Evolutionary conservation across 768 basidiomycete species (phyloP).

Genomic region (Tulasnella sp.): DNA sequence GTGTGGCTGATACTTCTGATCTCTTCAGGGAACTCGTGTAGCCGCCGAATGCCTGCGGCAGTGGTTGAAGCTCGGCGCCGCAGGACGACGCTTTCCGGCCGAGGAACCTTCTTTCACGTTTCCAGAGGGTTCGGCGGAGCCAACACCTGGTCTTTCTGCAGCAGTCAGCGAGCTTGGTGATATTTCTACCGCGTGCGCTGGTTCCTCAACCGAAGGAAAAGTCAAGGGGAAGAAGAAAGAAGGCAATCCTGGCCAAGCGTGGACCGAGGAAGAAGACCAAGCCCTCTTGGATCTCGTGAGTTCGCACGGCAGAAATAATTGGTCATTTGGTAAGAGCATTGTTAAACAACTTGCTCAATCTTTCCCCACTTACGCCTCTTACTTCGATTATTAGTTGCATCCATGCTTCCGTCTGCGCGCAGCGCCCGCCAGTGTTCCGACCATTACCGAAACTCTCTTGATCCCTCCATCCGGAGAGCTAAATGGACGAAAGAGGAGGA

Average conservation of each 20-base stretch:
- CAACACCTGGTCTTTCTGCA: not conserved
- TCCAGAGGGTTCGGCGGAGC: not conserved
- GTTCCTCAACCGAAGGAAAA: not conserved
- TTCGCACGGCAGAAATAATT: conserved; percentile 54
- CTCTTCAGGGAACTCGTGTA: conserved; percentile 8
- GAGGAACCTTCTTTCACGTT: not conserved
- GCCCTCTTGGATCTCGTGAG: conserved; percentile 46
- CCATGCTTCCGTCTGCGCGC: conserved; percentile 15
- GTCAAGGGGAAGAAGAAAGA: not conserved
- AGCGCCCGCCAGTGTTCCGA: conserved; percentile 49
- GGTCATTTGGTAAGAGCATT: conserved; percentile 7
- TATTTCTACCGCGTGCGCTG: not conserved
- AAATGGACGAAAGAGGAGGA: conserved; percentile 77
- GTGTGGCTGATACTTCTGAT: not conserved
- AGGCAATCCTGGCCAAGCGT: conserved; percentile 62
- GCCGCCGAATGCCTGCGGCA: conserved; percentile 21
- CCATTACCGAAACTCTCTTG: conserved; percentile 78
- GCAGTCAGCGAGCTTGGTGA: not conserved
- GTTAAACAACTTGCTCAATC: not conserved
- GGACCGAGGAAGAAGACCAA: conserved; percentile 70
- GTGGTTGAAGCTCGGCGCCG: not conserved
- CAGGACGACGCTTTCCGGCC: not conserved
- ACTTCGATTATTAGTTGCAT: not conserved
- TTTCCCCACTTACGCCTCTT: not conserved
- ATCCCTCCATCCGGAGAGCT: conserved; percentile 70